Percentiles rank a stretch among this genome's conserved stretches.
Conservation (phyloP, 2,329 filamentous ascomycete species). For the Trichoderma sp. region DNA sequence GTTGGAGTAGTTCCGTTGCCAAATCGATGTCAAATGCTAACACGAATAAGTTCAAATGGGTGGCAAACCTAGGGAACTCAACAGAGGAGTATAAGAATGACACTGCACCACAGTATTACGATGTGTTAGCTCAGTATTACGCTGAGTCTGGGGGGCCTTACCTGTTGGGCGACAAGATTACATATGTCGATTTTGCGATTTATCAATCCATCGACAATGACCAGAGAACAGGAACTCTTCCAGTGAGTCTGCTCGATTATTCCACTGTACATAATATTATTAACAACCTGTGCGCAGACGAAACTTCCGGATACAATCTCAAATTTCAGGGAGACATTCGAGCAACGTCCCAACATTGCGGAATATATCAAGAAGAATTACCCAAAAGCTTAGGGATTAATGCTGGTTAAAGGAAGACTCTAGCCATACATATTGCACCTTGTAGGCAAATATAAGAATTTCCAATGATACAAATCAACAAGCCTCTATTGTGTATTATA, state of each 20-base stretch:
- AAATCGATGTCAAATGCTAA: not conserved
- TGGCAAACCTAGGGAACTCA: conserved; percentile 7
- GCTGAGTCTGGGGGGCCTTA: not conserved
- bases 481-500: not conserved
- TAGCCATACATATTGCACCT: not conserved
- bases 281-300: not conserved
- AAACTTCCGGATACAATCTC: not conserved
- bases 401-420: not conserved
- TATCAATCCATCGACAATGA: not conserved
- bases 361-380: conserved; percentile 10
- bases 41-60: conserved; percentile 26
- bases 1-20: not conserved
- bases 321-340: not conserved
- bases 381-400: not conserved
- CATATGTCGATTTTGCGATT: not conserved
- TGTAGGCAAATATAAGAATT: not conserved
- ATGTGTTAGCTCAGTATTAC: not conserved
- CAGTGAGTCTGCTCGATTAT: not conserved
- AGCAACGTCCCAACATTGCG: conserved; percentile 17
- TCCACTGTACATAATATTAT: not conserved
- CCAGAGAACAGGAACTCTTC: not conserved
- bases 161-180: not conserved
- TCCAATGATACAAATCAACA: not conserved
- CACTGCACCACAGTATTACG: not conserved
- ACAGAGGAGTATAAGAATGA: not conserved